Percentiles rank a stretch among this genome's conserved stretches.
These are phyloP conservation scores for Kodamaea derodonti DNA, from an alignment of 1,139 yeast species.

Conservation along the genomic window DNA sequence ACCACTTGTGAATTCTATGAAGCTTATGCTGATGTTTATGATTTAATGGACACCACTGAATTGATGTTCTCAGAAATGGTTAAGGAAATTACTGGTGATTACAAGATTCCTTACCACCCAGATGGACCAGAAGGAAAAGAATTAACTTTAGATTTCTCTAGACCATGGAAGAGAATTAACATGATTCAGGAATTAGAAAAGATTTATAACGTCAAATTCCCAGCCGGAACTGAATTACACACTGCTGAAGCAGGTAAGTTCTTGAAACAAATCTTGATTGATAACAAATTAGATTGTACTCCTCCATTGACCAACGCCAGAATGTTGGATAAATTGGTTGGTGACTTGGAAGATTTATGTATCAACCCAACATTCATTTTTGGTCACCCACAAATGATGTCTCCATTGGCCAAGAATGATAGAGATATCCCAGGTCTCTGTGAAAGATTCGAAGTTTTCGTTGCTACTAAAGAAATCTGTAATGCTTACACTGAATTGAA, in stretches of 20 bases:
- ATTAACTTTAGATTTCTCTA: conserved; percentile 76
- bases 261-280: conserved; percentile 73
- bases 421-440: conserved; percentile 90
- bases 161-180: conserved; percentile 98
- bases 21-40: conserved; percentile 91
- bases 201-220: conserved; percentile 82
- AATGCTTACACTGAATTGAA: conserved; percentile 98
- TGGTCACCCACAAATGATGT: conserved; percentile 99
- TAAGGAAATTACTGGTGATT: conserved; percentile 87
- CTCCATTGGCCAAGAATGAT: conserved; percentile 96
- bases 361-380: conserved; percentile 97
- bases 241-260: conserved; percentile 91
- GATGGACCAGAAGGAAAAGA: conserved; percentile 82
- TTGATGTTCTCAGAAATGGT: conserved; percentile 95
- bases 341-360: conserved; percentile 87
- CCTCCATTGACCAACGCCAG: conserved; percentile 98
- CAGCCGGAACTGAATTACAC: conserved; percentile 92
- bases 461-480: conserved; percentile 96
- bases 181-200: conserved; percentile 96
- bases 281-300: conserved; percentile 83
- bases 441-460: conserved; percentile 98
- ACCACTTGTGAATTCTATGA: conserved; percentile 97
- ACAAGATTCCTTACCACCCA: conserved; percentile 84
- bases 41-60: conserved; percentile 96
- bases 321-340: conserved; percentile 97